Conservation (phyloP, 2,329 filamentous ascomycete species). For the Fusarium stilboides region DNA sequence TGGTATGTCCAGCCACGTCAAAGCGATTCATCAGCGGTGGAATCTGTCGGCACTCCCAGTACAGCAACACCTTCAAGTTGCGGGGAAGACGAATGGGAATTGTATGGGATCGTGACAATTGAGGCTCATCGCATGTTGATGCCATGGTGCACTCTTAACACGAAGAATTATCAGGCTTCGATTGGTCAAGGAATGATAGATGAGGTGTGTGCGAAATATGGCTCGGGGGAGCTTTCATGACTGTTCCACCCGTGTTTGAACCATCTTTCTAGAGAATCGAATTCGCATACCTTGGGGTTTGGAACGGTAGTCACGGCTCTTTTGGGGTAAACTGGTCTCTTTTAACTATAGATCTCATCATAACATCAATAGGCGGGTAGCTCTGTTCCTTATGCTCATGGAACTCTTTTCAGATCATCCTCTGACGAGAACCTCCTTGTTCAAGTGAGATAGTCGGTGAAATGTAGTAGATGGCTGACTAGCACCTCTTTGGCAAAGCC, state of each 20-base stretch:
- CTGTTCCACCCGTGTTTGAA: too few species aligned
- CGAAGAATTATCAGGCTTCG: constrained; percentile 20
- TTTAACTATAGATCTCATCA: too few species aligned
- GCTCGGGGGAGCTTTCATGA: background rate
- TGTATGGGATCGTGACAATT: constrained; percentile 51
- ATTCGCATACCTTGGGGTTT: too few species aligned
- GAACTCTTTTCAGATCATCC: too few species aligned
- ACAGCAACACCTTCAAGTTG: constrained; percentile 28
- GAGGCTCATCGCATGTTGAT: constrained; percentile 53
- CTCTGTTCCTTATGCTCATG: too few species aligned
- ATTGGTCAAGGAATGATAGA: constrained; percentile 35
- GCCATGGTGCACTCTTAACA: constrained; percentile 50
- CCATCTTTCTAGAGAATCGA: background rate
- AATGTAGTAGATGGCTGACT: background rate
- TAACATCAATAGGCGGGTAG: too few species aligned
- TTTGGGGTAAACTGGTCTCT: too few species aligned
- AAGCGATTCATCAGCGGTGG: background rate
- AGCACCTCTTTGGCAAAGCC: constrained; percentile 35
- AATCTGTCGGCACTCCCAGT: constrained; percentile 37
- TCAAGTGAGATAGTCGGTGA: too few species aligned
- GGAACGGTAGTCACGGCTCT: too few species aligned
- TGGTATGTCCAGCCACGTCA: constrained; percentile 47
- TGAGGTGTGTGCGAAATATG: constrained; percentile 27
- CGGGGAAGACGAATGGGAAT: constrained; percentile 48
- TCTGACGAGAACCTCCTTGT: too few species aligned